A percentile compares a stretch with the other conserved stretches of the same genome.
Evolutionary conservation across 108 stramenopile genomes (phyloP).

Genomic region (Nitzschia sp.): DNA sequence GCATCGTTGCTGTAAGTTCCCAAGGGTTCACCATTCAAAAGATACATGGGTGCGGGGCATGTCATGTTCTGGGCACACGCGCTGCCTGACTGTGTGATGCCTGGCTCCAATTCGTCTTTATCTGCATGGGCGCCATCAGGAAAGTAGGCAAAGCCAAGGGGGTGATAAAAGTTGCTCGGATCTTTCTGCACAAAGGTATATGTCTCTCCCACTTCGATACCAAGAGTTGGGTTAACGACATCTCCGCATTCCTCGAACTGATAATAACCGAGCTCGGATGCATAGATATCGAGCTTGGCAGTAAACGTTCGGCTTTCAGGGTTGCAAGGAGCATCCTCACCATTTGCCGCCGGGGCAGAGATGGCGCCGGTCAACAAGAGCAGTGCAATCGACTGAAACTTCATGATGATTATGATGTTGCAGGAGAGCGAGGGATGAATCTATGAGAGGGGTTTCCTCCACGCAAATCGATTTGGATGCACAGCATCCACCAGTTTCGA

Average conservation of each 20-base stretch:
- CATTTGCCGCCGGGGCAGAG: not conserved
- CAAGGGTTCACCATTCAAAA: conserved; percentile 57
- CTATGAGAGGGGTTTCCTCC: too few relatives aligned
- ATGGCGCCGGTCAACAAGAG: not conserved
- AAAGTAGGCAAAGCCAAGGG: conserved; percentile 87
- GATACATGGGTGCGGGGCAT: conserved; percentile 87
- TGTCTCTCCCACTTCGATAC: conserved; percentile 67
- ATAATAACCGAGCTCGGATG: conserved; percentile 63
- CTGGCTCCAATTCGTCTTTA: conserved; percentile 83
- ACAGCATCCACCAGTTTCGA: too few relatives aligned
- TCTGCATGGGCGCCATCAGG: conserved; percentile 88
- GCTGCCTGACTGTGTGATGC: conserved; percentile 37
- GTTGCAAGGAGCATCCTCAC: not conserved
- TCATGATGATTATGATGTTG: too few relatives aligned
- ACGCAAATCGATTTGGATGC: too few relatives aligned
- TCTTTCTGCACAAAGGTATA: conserved; percentile 68
- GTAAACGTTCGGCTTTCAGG: not conserved
- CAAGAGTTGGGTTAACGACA: conserved; percentile 77
- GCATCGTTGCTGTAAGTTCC: conserved; percentile 54
- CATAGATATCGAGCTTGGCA: not conserved
- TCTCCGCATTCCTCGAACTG: conserved; percentile 75
- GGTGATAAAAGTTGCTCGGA: conserved; percentile 75
- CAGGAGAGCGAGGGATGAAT: too few relatives aligned
- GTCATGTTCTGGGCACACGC: conserved; percentile 37
- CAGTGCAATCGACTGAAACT: too few relatives aligned